Percentiles rank a stretch among this genome's conserved stretches.
These are phyloP conservation scores for Vigna hirtella DNA, from an alignment of 306 rosid species.

Conservation along the genomic window DNA sequence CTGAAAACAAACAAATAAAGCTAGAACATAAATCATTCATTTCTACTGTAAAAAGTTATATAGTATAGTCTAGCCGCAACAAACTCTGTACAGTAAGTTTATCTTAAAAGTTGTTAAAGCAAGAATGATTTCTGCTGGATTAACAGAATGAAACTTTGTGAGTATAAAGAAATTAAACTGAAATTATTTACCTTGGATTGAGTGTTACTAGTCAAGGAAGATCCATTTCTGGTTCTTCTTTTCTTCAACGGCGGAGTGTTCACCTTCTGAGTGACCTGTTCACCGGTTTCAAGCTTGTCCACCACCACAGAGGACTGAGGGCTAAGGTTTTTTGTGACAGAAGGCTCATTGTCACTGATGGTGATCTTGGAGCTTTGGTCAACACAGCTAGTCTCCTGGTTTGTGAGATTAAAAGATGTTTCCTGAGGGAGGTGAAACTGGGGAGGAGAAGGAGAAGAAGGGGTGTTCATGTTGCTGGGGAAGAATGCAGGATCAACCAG, in stretches of 20 bases:
- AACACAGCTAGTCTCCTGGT: conserved; percentile 55
- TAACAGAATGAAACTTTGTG: no score
- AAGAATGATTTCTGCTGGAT: no score
- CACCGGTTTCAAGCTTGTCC: conserved; percentile 69
- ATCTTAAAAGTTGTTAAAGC: no score
- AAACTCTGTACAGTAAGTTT: no score
- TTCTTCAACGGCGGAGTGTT: conserved; percentile 50
- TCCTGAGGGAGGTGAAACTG: conserved; percentile 44
- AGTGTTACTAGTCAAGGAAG: conserved; percentile 45
- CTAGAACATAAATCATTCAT: not conserved
- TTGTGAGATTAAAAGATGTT: conserved; percentile 35
- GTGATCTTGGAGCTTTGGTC: conserved; percentile 54
- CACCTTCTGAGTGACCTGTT: conserved; percentile 60
- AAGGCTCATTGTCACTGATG: conserved; percentile 59
- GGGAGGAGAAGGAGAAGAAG: conserved; percentile 26
- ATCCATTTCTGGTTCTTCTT: conserved; percentile 53
- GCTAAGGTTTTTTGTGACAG: conserved; percentile 59
- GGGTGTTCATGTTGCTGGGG: conserved; percentile 43
- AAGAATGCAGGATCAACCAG: conserved; percentile 59
- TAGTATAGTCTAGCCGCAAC: not conserved
- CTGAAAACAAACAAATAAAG: not conserved
- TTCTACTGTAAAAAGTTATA: no score
- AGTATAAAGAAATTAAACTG: no score
- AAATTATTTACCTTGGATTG: conserved; percentile 56
- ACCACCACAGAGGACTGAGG: conserved; percentile 65